Percentiles rank a stretch among this genome's conserved stretches.
Conservation (phyloP, 352 stramenopile genomes). For the Globisporangium canariense region DNA sequence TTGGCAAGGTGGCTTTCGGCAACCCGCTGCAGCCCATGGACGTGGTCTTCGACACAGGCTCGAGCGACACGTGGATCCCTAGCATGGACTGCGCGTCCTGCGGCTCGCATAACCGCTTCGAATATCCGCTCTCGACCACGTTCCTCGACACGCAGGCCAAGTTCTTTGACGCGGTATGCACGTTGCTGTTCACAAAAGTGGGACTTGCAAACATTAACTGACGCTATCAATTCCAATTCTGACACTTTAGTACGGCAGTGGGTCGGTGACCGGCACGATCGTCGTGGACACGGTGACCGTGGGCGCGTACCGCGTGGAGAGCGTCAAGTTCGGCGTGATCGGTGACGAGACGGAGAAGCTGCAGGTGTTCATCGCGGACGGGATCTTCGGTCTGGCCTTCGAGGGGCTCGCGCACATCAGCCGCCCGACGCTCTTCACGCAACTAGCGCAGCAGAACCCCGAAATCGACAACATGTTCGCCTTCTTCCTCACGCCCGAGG, state of each 20-base stretch:
- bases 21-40: constrained; percentile 62
- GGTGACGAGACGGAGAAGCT: constrained; percentile 64
- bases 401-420: constrained; percentile 86
- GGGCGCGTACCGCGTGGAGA: constrained; percentile 62
- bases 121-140: constrained; percentile 48
- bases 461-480: constrained; percentile 85
- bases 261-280: constrained; percentile 72
- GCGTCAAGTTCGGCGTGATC: constrained; percentile 77
- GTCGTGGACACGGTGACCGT: constrained; percentile 72
- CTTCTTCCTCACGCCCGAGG: constrained; percentile 83
- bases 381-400: constrained; percentile 85
- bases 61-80: constrained; percentile 81
- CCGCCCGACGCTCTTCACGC: constrained; percentile 77
- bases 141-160: constrained; percentile 72
- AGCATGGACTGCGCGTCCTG: constrained; percentile 43
- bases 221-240: neutral
- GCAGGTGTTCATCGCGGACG: constrained; percentile 83
- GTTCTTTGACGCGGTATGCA: constrained; percentile 58
- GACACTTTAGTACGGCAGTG: constrained; percentile 63
- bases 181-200: neutral
- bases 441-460: constrained; percentile 57
- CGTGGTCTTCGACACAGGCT: constrained; percentile 81
- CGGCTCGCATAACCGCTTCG: constrained; percentile 56
- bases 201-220: neutral
- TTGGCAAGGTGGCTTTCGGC: constrained; percentile 66